Conservation (phyloP, 2,329 filamentous ascomycete genomes). For the Fusarium sp. region DNA sequence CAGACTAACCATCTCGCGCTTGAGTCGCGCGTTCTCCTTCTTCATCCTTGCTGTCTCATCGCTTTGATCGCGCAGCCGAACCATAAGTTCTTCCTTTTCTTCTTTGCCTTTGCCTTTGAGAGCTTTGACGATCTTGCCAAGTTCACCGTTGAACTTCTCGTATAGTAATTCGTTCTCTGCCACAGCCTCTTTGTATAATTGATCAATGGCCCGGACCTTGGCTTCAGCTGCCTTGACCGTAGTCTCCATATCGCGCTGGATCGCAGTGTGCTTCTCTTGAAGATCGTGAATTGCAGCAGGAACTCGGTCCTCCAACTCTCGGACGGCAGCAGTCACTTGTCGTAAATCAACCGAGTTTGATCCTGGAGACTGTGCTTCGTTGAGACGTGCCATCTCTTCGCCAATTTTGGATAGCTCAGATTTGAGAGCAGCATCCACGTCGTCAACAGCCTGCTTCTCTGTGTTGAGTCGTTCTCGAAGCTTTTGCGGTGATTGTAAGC, state of each 20-base stretch:
- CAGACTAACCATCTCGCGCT: constrained; percentile 82
- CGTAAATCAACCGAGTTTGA: constrained; percentile 56
- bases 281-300: constrained; percentile 69
- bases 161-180: constrained; percentile 95
- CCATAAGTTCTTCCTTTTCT: constrained; percentile 81
- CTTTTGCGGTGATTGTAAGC: constrained; percentile 78
- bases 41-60: constrained; percentile 82
- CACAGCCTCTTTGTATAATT: constrained; percentile 86
- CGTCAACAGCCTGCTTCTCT: constrained; percentile 79
- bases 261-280: constrained; percentile 67
- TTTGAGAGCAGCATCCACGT: constrained; percentile 75
- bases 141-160: constrained; percentile 90
- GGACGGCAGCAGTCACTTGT: constrained; percentile 67
- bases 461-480: constrained; percentile 85
- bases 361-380: constrained; percentile 50
- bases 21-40: constrained; percentile 86
- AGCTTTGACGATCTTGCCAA: constrained; percentile 83
- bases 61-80: constrained; percentile 75
- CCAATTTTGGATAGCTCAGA: constrained; percentile 83
- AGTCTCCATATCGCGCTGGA: constrained; percentile 77
- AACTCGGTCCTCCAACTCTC: constrained; percentile 74
- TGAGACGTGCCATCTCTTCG: constrained; percentile 76
- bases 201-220: constrained; percentile 84
- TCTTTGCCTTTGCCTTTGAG: constrained; percentile 78
- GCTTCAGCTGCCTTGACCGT: constrained; percentile 79